A percentile compares a stretch with the other conserved stretches of the same genome.
Evolutionary conservation across 169 alveolate species (phyloP).

Genomic region (Plasmodium fragile): DNA sequence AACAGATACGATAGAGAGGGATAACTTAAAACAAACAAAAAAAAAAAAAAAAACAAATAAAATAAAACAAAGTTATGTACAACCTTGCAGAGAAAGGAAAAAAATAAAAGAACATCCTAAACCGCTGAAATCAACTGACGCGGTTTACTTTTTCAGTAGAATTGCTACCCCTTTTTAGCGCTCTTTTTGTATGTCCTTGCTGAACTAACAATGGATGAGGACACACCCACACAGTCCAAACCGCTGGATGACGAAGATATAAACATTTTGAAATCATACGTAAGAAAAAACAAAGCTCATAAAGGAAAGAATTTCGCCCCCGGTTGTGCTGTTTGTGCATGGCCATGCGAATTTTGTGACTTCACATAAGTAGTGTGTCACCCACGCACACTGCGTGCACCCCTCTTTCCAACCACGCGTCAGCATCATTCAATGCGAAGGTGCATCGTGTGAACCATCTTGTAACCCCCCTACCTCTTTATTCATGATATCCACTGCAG

Average conservation of each 20-base stretch:
- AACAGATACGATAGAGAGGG: neutral
- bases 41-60: neutral
- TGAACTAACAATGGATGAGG: slow-evolving; percentile 46
- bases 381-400: neutral
- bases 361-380: neutral
- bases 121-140: neutral
- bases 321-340: neutral
- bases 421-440: neutral
- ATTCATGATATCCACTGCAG: slow-evolving; percentile 38
- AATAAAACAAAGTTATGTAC: neutral
- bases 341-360: neutral
- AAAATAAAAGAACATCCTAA: neutral
- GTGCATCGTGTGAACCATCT: neutral
- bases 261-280: slow-evolving; percentile 74
- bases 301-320: neutral
- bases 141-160: neutral
- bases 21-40: neutral
- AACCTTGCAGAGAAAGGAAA: neutral
- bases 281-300: neutral
- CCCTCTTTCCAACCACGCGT: neutral
- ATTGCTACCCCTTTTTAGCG: neutral
- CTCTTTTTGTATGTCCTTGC: slow-evolving; percentile 30
- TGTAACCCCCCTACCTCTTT: neutral
- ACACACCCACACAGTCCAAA: slow-evolving; percentile 51
- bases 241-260: slow-evolving; percentile 79